A percentile compares a stretch with the other conserved stretches of the same genome.
phyloP scores from a whole-genome alignment of 1,139 yeast genomes.

The Debaryomycetaceae sp. region DNA sequence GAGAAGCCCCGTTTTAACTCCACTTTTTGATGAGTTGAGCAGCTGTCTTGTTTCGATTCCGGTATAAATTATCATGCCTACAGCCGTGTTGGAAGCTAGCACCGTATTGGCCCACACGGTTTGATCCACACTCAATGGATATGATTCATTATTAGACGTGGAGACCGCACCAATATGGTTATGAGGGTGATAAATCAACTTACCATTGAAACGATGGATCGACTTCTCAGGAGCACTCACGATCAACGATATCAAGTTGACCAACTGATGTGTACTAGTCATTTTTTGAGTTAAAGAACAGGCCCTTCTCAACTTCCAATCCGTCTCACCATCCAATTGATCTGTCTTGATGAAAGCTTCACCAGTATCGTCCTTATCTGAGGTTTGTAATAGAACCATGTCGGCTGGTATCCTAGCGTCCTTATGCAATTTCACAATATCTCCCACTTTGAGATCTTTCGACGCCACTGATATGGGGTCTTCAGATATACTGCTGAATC shows the following conservation, averaged over 20 bases:
- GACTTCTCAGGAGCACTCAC: constrained; percentile 80
- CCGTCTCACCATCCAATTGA: constrained; percentile 98
- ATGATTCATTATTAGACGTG: constrained; percentile 41
- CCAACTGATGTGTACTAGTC: constrained; percentile 32
- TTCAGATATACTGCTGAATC: constrained; percentile 21
- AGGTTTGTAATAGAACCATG: constrained; percentile 76
- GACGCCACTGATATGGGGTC: constrained; percentile 49
- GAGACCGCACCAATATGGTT: constrained; percentile 17
- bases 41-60: constrained; percentile 94
- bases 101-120: constrained; percentile 99
- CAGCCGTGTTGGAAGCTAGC: constrained; percentile 85
- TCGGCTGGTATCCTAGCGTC: constrained; percentile 93
- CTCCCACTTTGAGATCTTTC: constrained; percentile 77
- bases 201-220: constrained; percentile 79
- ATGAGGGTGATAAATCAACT: constrained; percentile 45
- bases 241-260: constrained; percentile 48
- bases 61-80: constrained; percentile 86
- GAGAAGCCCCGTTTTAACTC: constrained; percentile 86
- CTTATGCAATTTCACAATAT: constrained; percentile 75
- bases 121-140: constrained; percentile 80
- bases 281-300: constrained; percentile 65
- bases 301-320: constrained; percentile 91
- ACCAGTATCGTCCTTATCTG: constrained; percentile 65
- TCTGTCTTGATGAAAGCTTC: constrained; percentile 95
- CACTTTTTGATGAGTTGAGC: constrained; percentile 83